Evolutionary conservation across 805 yeast genomes (phyloP).

Genomic region (Brettanomyces nanus): DNA sequence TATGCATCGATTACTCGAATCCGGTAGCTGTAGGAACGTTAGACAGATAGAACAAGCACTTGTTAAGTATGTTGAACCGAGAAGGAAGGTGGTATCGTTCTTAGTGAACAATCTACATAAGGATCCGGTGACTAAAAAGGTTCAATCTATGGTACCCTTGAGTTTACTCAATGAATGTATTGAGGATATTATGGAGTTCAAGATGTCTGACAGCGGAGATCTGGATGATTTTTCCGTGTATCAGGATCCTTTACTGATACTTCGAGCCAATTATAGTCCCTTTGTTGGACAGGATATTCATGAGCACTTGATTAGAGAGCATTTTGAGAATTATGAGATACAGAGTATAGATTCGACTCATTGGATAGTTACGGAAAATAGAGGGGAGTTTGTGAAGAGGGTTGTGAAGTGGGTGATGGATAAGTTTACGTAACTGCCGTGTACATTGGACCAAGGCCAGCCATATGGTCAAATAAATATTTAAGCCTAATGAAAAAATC

Average conservation of each 20-base stretch:
- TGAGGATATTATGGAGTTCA: slow-evolving; percentile 54
- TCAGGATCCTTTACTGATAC: slow-evolving; percentile 64
- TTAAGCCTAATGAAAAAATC: neutral
- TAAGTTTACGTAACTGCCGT: neutral
- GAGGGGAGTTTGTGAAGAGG: slow-evolving; percentile 56
- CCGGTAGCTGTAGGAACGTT: slow-evolving; percentile 36
- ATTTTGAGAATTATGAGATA: slow-evolving; percentile 62
- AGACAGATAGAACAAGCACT: slow-evolving; percentile 40
- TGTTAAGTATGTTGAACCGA: slow-evolving; percentile 53
- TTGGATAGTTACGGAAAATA: slow-evolving; percentile 85
- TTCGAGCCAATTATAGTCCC: slow-evolving; percentile 64
- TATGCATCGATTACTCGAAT: slow-evolving; percentile 7
- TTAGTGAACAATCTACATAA: slow-evolving; percentile 57
- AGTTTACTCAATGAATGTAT: slow-evolving; percentile 54
- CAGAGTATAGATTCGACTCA: slow-evolving; percentile 77
- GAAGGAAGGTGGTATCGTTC: slow-evolving; percentile 57
- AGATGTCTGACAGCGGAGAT: slow-evolving; percentile 19
- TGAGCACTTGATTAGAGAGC: slow-evolving; percentile 8
- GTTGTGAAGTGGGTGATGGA: slow-evolving; percentile 40
- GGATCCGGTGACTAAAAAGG: slow-evolving; percentile 15
- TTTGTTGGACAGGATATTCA: slow-evolving; percentile 21
- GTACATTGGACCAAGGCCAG: neutral
- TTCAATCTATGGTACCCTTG: slow-evolving; percentile 49
- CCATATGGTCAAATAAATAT: neutral
- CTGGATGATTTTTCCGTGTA: slow-evolving; percentile 33